Conservation (phyloP, 805 yeast genomes). For the Pichia gijzeniarum region DNA sequence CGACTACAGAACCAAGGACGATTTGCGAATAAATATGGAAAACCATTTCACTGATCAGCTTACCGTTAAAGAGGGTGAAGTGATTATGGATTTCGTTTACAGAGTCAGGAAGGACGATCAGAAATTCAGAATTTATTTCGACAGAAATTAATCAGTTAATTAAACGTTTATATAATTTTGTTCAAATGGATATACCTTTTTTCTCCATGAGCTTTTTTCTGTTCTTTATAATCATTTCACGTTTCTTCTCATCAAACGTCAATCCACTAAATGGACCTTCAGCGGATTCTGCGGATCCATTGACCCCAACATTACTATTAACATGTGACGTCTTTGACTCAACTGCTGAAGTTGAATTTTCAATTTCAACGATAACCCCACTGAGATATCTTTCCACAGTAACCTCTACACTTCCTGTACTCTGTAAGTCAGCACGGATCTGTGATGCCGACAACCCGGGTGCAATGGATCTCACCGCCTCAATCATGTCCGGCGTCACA, state of each 20-base stretch:
- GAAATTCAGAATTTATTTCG: slow-evolving; percentile 35
- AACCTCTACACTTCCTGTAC: slow-evolving; percentile 72
- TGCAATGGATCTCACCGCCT: slow-evolving; percentile 75
- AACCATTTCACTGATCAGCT: slow-evolving; percentile 52
- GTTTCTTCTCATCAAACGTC: slow-evolving; percentile 41
- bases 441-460: slow-evolving; percentile 66
- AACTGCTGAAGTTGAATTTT: slow-evolving; percentile 4
- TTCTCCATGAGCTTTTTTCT: slow-evolving; percentile 43
- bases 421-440: slow-evolving; percentile 64
- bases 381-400: slow-evolving; percentile 70
- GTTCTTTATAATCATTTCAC: slow-evolving; percentile 55
- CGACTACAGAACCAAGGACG: slow-evolving; percentile 27
- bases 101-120: slow-evolving; percentile 63
- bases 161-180: not conserved
- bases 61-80: slow-evolving; percentile 72
- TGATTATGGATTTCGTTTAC: slow-evolving; percentile 82
- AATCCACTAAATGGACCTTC: slow-evolving; percentile 35
- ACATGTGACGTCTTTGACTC: not conserved
- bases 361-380: slow-evolving; percentile 35
- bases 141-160: slow-evolving; percentile 12
- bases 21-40: slow-evolving; percentile 25
- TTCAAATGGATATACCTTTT: slow-evolving; percentile 11
- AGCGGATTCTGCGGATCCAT: slow-evolving; percentile 7
- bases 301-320: not conserved
- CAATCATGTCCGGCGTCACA: slow-evolving; percentile 68